Evolutionary conservation across 768 basidiomycete species (phyloP).

Genomic region (Aureoboletus auriporus): DNA sequence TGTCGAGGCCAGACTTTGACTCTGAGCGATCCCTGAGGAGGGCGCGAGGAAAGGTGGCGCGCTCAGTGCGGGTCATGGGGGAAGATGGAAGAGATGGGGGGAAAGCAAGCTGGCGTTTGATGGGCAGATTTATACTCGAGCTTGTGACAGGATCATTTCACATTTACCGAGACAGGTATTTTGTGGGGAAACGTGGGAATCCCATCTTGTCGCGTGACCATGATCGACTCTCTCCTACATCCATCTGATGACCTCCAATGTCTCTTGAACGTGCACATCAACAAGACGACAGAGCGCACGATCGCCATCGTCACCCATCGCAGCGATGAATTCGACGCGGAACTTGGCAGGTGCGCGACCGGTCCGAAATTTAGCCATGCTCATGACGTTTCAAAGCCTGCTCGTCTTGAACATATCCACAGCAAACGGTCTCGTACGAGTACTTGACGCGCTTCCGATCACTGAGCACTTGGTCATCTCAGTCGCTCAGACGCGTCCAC

Average conservation of each 20-base stretch:
- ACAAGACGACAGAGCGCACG: not conserved
- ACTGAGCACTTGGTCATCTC: slow-evolving; percentile 48
- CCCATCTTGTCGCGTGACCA: slow-evolving; percentile 8
- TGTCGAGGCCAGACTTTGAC: slow-evolving; percentile 72
- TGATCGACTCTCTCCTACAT: slow-evolving; percentile 19
- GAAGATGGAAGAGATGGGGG: slow-evolving; percentile 12
- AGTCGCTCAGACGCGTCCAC: slow-evolving; percentile 51
- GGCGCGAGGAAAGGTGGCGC: slow-evolving; percentile 67
- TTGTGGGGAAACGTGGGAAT: slow-evolving; percentile 32
- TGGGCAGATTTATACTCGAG: slow-evolving; percentile 20
- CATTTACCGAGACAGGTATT: not conserved
- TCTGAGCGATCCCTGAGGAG: slow-evolving; percentile 74
- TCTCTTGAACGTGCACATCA: slow-evolving; percentile 36
- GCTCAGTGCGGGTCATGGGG: slow-evolving; percentile 76
- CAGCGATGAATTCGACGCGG: slow-evolving; percentile 37
- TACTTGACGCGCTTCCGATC: slow-evolving; percentile 41
- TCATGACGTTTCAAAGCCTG: slow-evolving; percentile 13
- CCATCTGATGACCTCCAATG: slow-evolving; percentile 46
- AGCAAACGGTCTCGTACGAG: not conserved
- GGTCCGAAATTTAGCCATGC: not conserved
- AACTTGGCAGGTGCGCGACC: slow-evolving; percentile 51
- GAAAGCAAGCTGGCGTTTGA: not conserved
- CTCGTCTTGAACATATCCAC: slow-evolving; percentile 11
- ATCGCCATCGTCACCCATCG: slow-evolving; percentile 51
- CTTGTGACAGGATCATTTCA: slow-evolving; percentile 1